Evolutionary conservation across 1,284 basidiomycete species (phyloP).

Genomic region (Rhodotorula sp.): DNA sequence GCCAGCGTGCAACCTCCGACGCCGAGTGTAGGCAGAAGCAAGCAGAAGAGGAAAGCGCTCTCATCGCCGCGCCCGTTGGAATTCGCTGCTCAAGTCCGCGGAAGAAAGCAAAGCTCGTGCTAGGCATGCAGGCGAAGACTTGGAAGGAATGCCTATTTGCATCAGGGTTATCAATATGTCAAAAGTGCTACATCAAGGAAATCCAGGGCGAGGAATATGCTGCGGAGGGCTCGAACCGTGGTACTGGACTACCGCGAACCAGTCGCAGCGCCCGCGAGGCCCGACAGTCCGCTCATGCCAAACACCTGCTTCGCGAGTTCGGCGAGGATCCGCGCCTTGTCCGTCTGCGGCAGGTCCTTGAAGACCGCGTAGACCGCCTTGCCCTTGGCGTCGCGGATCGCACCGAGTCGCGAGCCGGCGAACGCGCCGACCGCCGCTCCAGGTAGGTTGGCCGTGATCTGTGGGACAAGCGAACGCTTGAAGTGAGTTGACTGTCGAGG

Average conservation of each 20-base stretch:
- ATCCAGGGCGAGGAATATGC: not conserved
- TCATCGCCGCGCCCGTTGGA: too few relatives aligned
- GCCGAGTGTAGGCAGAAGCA: too few relatives aligned
- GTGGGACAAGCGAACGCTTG: not conserved
- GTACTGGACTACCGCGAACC: not conserved
- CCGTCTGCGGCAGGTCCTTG: conserved; percentile 53
- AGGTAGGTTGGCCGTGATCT: conserved; percentile 79
- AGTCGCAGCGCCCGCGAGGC: not conserved
- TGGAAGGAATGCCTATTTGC: too few relatives aligned
- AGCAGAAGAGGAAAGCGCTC: too few relatives aligned
- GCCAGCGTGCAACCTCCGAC: too few relatives aligned
- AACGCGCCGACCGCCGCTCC: conserved; percentile 63
- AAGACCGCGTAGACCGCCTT: conserved; percentile 92
- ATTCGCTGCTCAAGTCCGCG: too few relatives aligned
- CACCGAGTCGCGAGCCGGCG: conserved; percentile 80
- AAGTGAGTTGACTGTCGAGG: not conserved
- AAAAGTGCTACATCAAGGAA: not conserved
- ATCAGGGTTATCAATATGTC: too few relatives aligned
- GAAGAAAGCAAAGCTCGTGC: too few relatives aligned
- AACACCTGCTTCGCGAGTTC: conserved; percentile 86
- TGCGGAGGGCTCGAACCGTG: too few relatives aligned
- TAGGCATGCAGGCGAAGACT: too few relatives aligned
- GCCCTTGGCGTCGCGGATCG: conserved; percentile 86
- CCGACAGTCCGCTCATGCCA: conserved; percentile 51
- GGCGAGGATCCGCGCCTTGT: conserved; percentile 67